Conservation (phyloP, 1,139 yeast genomes). For the Nakaseomyces uthaithaninus region DNA sequence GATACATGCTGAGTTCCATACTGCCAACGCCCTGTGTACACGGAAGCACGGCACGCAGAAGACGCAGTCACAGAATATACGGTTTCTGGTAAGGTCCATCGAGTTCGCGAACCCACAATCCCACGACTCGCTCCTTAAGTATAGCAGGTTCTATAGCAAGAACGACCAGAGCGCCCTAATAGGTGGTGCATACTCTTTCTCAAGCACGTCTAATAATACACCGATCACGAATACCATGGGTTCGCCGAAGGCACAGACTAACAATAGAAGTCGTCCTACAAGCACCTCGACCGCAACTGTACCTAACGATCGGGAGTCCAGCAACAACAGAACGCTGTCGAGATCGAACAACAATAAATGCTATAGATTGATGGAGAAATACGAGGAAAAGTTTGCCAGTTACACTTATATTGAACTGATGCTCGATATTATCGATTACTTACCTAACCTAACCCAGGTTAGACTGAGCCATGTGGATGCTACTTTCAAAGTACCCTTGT, state of each 20-base stretch:
- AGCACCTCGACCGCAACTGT: constrained; percentile 1
- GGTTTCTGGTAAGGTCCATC: constrained; percentile 24
- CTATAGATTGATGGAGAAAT: constrained; percentile 10
- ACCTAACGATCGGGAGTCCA: background rate
- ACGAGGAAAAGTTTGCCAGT: constrained; percentile 22
- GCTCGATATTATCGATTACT: constrained; percentile 34
- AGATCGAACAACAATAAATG: constrained; percentile 1
- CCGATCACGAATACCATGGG: constrained; percentile 5
- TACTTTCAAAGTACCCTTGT: constrained; percentile 41
- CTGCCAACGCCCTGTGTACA: constrained; percentile 14
- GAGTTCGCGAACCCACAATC: constrained; percentile 30
- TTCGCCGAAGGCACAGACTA: constrained; percentile 4
- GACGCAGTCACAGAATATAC: constrained; percentile 16
- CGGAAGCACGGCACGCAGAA: constrained; percentile 5
- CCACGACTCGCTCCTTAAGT: constrained; percentile 30
- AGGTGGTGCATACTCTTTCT: constrained; percentile 24
- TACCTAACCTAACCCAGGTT: constrained; percentile 33
- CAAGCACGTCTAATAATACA: constrained; percentile 8
- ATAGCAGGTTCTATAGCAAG: constrained; percentile 23
- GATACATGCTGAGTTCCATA: constrained; percentile 26
- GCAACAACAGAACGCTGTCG: background rate
- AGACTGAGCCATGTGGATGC: constrained; percentile 43
- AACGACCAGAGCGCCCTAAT: constrained; percentile 16
- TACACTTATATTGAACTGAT: constrained; percentile 34
- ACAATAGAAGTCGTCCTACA: background rate